Evolutionary conservation across 1,139 yeast species (phyloP).

Genomic region (Taphrina communis): DNA sequence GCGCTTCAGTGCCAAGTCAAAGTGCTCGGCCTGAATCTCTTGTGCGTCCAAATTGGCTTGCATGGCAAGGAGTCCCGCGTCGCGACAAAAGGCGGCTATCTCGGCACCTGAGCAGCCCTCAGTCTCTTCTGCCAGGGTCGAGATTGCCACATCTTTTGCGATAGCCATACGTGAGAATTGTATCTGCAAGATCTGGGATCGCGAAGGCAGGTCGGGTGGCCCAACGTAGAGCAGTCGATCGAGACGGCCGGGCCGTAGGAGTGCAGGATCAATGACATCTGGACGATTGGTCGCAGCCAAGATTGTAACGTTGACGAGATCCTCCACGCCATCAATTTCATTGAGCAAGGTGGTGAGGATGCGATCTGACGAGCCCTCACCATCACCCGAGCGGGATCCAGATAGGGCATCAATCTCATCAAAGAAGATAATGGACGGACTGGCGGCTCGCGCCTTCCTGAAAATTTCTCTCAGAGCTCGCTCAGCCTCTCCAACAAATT

Average conservation of each 20-base stretch:
- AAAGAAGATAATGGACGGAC: slow-evolving; percentile 93
- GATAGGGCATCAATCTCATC: slow-evolving; percentile 99
- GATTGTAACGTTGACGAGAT: slow-evolving; percentile 96
- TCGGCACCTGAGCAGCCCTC: slow-evolving; percentile 98
- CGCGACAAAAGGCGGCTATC: slow-evolving; percentile 87
- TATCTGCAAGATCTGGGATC: slow-evolving; percentile 94
- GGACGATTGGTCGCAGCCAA: slow-evolving; percentile 99
- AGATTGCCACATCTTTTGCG: slow-evolving; percentile 55
- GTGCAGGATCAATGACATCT: slow-evolving; percentile 97
- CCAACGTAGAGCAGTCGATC: slow-evolving; percentile 97
- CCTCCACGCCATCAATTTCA: slow-evolving; percentile 96
- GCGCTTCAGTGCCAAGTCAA: slow-evolving; percentile 69
- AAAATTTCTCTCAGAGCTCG: slow-evolving; percentile 97
- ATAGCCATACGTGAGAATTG: slow-evolving; percentile 70
- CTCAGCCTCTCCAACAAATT: slow-evolving; percentile 99
- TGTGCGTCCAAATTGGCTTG: slow-evolving; percentile 70
- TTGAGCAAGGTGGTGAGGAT: slow-evolving; percentile 98
- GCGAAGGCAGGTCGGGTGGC: slow-evolving; percentile 93
- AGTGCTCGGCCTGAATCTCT: slow-evolving; percentile 67
- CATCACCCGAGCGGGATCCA: slow-evolving; percentile 98
- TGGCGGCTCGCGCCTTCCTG: slow-evolving; percentile 97
- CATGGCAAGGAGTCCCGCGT: slow-evolving; percentile 90
- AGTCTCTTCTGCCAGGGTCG: slow-evolving; percentile 66
- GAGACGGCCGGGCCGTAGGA: slow-evolving; percentile 96
- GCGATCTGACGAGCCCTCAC: slow-evolving; percentile 92